phyloP scores from a whole-genome alignment of 176 grass and related monocot species.

The Pontederia crassipes region DNA sequence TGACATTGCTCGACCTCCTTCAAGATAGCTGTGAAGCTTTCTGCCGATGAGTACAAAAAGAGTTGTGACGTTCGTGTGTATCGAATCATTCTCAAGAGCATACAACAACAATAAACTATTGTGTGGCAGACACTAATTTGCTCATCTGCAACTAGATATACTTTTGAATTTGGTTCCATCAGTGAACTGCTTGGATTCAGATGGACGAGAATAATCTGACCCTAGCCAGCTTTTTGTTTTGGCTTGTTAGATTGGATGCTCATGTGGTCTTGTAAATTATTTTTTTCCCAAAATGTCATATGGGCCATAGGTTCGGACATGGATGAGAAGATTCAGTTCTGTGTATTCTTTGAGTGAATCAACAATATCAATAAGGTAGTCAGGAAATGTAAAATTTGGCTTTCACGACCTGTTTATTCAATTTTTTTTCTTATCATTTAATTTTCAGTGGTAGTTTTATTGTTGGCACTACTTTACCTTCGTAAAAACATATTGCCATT shows the following conservation, averaged over 20 bases:
- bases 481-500: too few species aligned
- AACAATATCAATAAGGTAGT: constrained; percentile 28
- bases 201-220: constrained; percentile 41
- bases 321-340: constrained; percentile 38
- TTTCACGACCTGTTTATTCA: background rate
- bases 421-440: background rate
- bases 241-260: constrained; percentile 41
- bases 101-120: background rate
- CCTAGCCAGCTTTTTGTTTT: constrained; percentile 38
- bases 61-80: constrained; percentile 2
- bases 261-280: constrained; percentile 99
- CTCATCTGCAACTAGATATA: constrained; percentile 6
- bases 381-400: constrained; percentile 16
- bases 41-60: background rate
- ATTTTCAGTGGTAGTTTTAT: background rate
- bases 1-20: constrained; percentile 51
- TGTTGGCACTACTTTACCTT: too few species aligned
- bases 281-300: constrained; percentile 46
- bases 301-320: constrained; percentile 37
- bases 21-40: constrained; percentile 50
- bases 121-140: background rate
- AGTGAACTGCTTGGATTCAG: constrained; percentile 41
- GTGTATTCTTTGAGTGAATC: constrained; percentile 20
- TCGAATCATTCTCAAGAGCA: background rate
- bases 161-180: constrained; percentile 46